Evolutionary conservation across 2,329 filamentous ascomycete genomes (phyloP), one percentile per base, ranked within the genome.

Genomic region (Colletotrichum neosansevieriae): DNA sequence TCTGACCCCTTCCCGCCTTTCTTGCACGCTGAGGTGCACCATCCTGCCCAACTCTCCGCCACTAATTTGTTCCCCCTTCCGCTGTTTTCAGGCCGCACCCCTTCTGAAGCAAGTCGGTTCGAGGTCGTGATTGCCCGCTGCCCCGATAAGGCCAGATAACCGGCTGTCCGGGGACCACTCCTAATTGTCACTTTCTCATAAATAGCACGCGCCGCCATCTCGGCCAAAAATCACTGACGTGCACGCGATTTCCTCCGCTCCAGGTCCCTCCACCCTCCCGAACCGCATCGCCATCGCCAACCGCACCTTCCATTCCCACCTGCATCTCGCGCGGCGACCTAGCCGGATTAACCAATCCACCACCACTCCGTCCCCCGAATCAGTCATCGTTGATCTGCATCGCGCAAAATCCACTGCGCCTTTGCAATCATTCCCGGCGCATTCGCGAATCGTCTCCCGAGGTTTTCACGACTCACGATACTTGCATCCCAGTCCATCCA

Each of bases 171-270:
- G 75, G 75, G 71, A 73, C 77, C 76, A 73, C 70, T 73, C 60
- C 40, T 38, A 76, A 76, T 66, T 51, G 51, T 75, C 74, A 79
- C 79, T 63, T 71, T 76, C 79, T 81, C 79, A 82, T 82, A 82
- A 82, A 81, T 82, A 81, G 77, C 78, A 80, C 77, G 79, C 79
- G 79, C 80, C 79, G 80, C 80, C 80, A 75, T 78, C 78, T 79
- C 61, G 76, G 78, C 72, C 75, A 78, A 79, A 80, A 75, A 76
- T 77, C 73, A 81, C 78, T 80, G 80, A 81, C 79, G 79, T 82
- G 79, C 79, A 81, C 80, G 80, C 80, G 79, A 79, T 81, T 81
- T 81, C 77, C 78, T 75, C 80, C 78, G 75, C 65, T 38, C 54
- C 77, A 79, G 79, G 70, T 71, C 70, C 76, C 76, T 77, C 76